These are phyloP conservation scores for Trichosporon sp. DNA, from an alignment of 1,284 basidiomycete species.

Conservation along the genomic window DNA sequence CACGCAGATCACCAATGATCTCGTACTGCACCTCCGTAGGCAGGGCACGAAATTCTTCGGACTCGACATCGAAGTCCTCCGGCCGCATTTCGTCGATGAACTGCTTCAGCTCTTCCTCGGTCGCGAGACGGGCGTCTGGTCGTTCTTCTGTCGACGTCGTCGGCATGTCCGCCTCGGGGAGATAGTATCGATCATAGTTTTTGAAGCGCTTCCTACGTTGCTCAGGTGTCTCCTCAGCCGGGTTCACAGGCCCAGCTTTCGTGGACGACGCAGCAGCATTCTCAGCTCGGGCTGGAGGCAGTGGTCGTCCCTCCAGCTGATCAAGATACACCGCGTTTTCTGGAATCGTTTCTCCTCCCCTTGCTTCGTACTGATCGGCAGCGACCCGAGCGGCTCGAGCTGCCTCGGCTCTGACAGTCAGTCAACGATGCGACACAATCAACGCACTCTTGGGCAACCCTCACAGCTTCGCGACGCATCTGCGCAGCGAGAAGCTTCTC, in stretches of 20 bases:
- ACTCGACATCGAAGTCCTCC: constrained; percentile 85
- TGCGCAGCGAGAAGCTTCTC: constrained; percentile 92
- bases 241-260: neutral
- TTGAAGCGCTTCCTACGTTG: constrained; percentile 50
- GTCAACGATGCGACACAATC: neutral
- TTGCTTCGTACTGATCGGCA: constrained; percentile 40
- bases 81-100: constrained; percentile 93
- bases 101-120: constrained; percentile 82
- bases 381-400: constrained; percentile 41
- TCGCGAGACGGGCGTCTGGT: constrained; percentile 87
- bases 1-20: constrained; percentile 90
- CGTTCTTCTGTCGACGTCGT: constrained; percentile 60
- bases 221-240: constrained; percentile 28
- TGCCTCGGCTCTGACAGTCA: constrained; percentile 32
- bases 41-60: constrained; percentile 85
- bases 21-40: constrained; percentile 98
- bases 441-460: constrained; percentile 64
- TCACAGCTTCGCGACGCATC: constrained; percentile 84
- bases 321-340: constrained; percentile 81
- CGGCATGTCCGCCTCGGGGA: constrained; percentile 67
- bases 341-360: constrained; percentile 60
- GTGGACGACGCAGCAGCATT: neutral
- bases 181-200: constrained; percentile 70
- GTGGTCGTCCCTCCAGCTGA: constrained; percentile 65
- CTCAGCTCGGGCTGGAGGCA: constrained; percentile 28